phyloP scores from a whole-genome alignment of 2,329 filamentous ascomycete species.

The Verticillium nubilum region DNA sequence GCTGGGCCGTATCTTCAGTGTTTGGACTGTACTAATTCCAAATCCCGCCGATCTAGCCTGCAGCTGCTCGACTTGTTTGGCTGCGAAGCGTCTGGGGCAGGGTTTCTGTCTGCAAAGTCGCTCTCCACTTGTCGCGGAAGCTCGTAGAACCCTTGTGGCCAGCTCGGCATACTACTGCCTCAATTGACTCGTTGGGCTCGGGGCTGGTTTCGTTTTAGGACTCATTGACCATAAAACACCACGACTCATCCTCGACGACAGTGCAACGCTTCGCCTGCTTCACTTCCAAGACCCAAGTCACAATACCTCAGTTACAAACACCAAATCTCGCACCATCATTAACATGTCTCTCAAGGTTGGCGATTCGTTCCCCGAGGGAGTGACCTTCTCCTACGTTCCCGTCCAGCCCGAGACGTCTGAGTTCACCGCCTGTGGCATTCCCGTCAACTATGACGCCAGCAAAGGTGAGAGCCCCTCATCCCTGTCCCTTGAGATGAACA shows the following conservation, averaged over 20 bases:
- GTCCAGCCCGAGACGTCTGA: conserved; percentile 63
- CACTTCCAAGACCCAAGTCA: neutral
- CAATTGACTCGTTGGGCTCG: neutral
- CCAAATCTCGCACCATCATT: neutral
- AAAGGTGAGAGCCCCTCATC: conserved; percentile 44
- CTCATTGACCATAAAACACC: neutral
- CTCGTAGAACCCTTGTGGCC: neutral
- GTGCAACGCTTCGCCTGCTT: neutral
- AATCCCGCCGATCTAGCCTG: neutral
- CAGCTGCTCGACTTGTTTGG: neutral
- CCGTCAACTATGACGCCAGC: conserved; percentile 72
- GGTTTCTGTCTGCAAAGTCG: neutral
- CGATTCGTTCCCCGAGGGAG: conserved; percentile 75
- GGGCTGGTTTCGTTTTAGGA: neutral
- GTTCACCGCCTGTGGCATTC: conserved; percentile 72
- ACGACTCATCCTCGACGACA: neutral
- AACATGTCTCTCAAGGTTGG: conserved; percentile 67
- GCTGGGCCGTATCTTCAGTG: neutral
- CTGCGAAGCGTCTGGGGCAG: neutral
- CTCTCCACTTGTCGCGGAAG: neutral
- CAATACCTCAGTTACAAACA: neutral
- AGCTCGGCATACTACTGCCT: neutral
- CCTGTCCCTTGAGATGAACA: no score
- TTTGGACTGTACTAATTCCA: neutral
- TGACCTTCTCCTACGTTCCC: conserved; percentile 80